A percentile compares a stretch with the other conserved stretches of the same genome.
Conservation (phyloP, 1,284 basidiomycete species). For the Cerrena zonata region DNA sequence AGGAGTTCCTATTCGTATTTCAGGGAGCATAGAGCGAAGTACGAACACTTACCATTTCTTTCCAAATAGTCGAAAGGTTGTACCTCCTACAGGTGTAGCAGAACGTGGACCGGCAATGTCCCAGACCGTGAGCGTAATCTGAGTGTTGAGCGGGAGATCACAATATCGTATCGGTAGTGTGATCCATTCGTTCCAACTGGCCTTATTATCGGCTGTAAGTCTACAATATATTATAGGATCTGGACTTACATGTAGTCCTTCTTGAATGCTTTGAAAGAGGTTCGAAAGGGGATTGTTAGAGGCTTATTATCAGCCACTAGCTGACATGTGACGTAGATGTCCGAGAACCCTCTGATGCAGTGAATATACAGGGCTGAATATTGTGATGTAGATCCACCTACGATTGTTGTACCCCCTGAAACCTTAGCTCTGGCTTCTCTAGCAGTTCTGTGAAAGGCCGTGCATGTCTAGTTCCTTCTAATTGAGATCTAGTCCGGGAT, state of each 20-base stretch:
- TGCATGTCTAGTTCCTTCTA: slow-evolving; percentile 73
- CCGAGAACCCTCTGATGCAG: slow-evolving; percentile 78
- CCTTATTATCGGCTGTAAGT: not conserved
- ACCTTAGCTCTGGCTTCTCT: slow-evolving; percentile 71
- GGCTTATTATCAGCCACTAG: slow-evolving; percentile 91
- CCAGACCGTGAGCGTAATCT: slow-evolving; percentile 92
- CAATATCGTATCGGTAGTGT: slow-evolving; percentile 87
- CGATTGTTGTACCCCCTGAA: slow-evolving; percentile 72
- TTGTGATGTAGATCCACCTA: slow-evolving; percentile 39
- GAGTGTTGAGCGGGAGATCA: slow-evolving; percentile 82
- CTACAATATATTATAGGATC: not conserved
- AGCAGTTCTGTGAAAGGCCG: slow-evolving; percentile 70
- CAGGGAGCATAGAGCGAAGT: not conserved
- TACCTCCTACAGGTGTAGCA: slow-evolving; percentile 79
- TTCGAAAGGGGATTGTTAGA: slow-evolving; percentile 83
- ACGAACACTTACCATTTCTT: slow-evolving; percentile 78
- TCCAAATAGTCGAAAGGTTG: slow-evolving; percentile 85
- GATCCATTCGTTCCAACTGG: slow-evolving; percentile 93
- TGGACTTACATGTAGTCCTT: slow-evolving; percentile 65
- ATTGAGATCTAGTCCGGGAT: slow-evolving; percentile 56
- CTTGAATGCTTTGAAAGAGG: slow-evolving; percentile 89
- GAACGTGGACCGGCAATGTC: slow-evolving; percentile 79
- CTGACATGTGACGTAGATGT: slow-evolving; percentile 88
- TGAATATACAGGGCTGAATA: too few species aligned
- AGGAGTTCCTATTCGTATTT: not conserved